A percentile compares a stretch with the other conserved stretches of the same genome.
phyloP scores from a whole-genome alignment of 2,329 filamentous ascomycete genomes.

The Neophaeococcomyces aloes region DNA sequence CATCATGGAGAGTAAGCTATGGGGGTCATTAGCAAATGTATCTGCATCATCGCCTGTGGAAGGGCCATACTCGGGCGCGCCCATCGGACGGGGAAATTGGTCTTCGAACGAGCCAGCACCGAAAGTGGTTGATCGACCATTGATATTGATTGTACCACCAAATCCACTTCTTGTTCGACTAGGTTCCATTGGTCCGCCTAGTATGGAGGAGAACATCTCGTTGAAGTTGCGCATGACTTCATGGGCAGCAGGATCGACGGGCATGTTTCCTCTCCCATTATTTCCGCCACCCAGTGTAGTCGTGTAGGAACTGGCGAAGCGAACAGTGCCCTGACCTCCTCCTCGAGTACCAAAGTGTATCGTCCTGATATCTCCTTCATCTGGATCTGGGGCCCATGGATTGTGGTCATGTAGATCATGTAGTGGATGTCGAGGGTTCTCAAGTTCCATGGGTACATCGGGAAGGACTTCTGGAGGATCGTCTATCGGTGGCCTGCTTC shows the following conservation, averaged over 20 bases:
- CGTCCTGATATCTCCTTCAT: constrained; percentile 29
- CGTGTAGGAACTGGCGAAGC: constrained; percentile 16
- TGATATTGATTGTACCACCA: constrained; percentile 1
- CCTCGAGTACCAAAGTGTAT: constrained; percentile 18
- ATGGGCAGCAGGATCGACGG: constrained; percentile 5
- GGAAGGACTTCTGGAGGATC: constrained; percentile 24
- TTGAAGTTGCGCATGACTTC: constrained; percentile 8
- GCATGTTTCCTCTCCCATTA: constrained; percentile 6
- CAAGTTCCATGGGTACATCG: constrained; percentile 10
- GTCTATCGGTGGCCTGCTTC: constrained; percentile 23
- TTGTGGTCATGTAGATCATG: constrained; percentile 31
- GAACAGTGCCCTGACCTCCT: constrained; percentile 15
- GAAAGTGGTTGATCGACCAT: constrained; percentile 1
- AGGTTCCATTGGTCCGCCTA: background rate
- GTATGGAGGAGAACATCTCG: constrained; percentile 6
- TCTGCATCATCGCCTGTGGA: background rate
- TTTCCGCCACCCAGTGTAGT: constrained; percentile 7
- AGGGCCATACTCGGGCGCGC: constrained; percentile 3
- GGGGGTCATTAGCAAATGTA: background rate
- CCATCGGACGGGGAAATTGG: background rate
- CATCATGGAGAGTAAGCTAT: constrained; percentile 18
- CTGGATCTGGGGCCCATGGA: constrained; percentile 42
- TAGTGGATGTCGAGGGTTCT: background rate
- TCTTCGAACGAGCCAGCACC: background rate
- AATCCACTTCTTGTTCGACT: background rate